Percentiles rank a stretch among this genome's conserved stretches.
Conservation (phyloP, 208 protist genomes). For the Leishmania braziliensis region DNA sequence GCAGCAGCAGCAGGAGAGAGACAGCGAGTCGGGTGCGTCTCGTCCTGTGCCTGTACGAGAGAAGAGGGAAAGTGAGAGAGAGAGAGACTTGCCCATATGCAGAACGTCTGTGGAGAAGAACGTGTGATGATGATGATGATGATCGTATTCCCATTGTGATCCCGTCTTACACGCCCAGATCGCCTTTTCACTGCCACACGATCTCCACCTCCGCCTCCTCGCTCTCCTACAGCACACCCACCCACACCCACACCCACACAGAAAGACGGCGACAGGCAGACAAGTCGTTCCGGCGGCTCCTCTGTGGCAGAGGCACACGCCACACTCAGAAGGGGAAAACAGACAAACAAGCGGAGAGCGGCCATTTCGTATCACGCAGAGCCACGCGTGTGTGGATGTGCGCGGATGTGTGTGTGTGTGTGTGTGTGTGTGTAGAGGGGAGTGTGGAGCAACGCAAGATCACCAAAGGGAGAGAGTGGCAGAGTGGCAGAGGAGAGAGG, state of each 20-base stretch:
- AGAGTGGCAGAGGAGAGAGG: background rate
- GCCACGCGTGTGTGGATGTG: background rate
- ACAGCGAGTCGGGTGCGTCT: background rate
- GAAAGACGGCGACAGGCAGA: background rate
- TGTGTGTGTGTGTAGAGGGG: background rate
- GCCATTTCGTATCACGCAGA: background rate
- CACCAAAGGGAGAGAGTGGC: too few species aligned
- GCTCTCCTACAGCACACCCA: background rate
- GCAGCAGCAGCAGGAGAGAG: background rate
- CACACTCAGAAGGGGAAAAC: background rate
- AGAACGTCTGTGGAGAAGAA: background rate
- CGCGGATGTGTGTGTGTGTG: background rate
- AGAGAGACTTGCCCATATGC: background rate
- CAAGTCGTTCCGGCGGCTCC: background rate
- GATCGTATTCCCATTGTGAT: background rate
- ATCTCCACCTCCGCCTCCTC: too few species aligned
- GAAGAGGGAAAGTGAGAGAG: background rate
- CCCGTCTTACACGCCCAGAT: background rate
- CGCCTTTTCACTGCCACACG: background rate
- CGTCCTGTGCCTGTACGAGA: background rate
- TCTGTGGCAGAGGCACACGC: background rate
- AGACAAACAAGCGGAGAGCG: background rate
- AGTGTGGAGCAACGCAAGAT: background rate
- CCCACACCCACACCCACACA: background rate
- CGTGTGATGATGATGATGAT: background rate